Base-by-base conservation (phyloP, 2,329 filamentous ascomycete genomes). In the Fusarium pilosicola region DNA sequence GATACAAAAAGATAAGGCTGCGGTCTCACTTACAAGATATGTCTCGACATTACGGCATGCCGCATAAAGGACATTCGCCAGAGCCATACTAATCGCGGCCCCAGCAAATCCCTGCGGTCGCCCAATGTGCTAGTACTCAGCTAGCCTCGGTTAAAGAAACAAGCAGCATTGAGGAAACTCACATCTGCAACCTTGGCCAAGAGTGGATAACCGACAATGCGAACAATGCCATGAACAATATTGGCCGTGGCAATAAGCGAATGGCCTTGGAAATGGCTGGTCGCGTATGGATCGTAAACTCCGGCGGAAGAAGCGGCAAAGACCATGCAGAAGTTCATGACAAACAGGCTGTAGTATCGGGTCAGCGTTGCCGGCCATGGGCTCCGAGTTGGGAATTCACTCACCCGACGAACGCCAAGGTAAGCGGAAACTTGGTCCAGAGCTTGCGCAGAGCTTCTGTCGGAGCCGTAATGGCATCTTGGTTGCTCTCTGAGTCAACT, bases 241-340 rank as follows among this genome's bases (percentile, higher is more conserved):
- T 63, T 26, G 3, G 61, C 68, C 1, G 68, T 70, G 1, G 62
- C 52, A 5, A 71, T 39, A 7, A 70, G 66, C 2, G 68, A 71
- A 15, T 71, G 66, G 4, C 66, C 61, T 36, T 70, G 32, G 14
- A 71, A 71, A 55, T 70, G 62, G 7, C 68, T 70, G 0, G 68
- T 71, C 10, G 66, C 62, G 17, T 71, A 71, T 0, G 68, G 68
- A 36, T 71, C 66, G 5, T 70, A 70, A 17, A 71, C 67, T 1
- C 69, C 65, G 0, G 57, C 66, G 1, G 69, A 66, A 34, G 69
- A 71, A n/a, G 65, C 69, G 1, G 67, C 65, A 17, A 71, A 38
- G 20, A 58, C 48, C 68, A 71, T 71, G 24, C 41, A 49, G 12
- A 71, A 71, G 36, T 66, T 71, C 68, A 71, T 70, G 26, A 71